These are phyloP conservation scores for Aspergillus egyptiacus DNA, from an alignment of 495 filamentous ascomycete species.

Conservation along the genomic window DNA sequence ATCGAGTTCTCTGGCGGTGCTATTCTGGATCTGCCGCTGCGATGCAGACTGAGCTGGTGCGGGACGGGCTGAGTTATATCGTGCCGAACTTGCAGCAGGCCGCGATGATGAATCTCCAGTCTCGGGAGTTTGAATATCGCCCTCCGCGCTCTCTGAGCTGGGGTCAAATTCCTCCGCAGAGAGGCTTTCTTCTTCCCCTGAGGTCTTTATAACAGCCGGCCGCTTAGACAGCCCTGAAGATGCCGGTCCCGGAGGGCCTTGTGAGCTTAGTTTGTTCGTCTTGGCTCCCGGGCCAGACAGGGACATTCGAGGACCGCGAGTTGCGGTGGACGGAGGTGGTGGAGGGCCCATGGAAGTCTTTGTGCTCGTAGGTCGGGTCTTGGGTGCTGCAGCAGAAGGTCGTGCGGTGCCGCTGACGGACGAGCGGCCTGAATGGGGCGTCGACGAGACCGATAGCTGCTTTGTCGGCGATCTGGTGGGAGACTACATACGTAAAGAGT, in stretches of 20 bases:
- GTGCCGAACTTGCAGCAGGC: conserved; percentile 31
- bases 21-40: conserved; percentile 26
- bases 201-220: conserved; percentile 32
- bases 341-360: conserved; percentile 68
- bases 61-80: conserved; percentile 21
- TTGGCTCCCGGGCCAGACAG: conserved; percentile 31
- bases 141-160: conserved; percentile 22
- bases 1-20: conserved; percentile 62
- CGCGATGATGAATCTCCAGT: conserved; percentile 16
- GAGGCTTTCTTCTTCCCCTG: conserved; percentile 27
- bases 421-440: conserved; percentile 45
- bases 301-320: conserved; percentile 37
- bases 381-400: conserved; percentile 37
- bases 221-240: conserved; percentile 32
- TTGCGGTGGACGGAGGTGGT: conserved; percentile 23
- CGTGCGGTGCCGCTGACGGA: conserved; percentile 48
- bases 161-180: conserved; percentile 30
- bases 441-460: conserved; percentile 55
- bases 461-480: conserved; percentile 79
- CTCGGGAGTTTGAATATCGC: conserved; percentile 21
- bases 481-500: conserved; percentile 44
- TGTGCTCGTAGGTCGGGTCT: conserved; percentile 46
- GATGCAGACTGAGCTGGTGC: conserved; percentile 23
- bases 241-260: conserved; percentile 19
- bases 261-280: conserved; percentile 30